phyloP scores from a whole-genome alignment of 2,329 filamentous ascomycete species.

The Zymoseptoria brevis region DNA sequence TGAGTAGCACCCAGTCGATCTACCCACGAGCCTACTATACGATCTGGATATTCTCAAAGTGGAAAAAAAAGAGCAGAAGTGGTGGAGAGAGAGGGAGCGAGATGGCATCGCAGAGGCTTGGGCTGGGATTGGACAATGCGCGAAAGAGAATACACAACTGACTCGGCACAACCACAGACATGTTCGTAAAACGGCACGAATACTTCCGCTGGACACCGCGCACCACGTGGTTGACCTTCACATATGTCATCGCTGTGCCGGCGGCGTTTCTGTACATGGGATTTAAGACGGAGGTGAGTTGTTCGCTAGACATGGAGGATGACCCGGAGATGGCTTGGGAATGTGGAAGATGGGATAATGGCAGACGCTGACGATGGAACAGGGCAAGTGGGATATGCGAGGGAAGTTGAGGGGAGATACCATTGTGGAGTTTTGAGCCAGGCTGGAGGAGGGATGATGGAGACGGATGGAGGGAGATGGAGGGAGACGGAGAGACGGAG shows the following conservation, averaged over 20 bases:
- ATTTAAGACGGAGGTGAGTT: constrained; percentile 78
- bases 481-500: not conserved
- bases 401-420: constrained; percentile 83
- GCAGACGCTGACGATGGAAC: constrained; percentile 6
- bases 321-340: no score
- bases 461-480: not conserved
- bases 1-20: constrained; percentile 27
- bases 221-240: constrained; percentile 70
- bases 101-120: not conserved
- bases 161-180: constrained; percentile 48
- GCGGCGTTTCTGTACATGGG: constrained; percentile 60
- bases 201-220: constrained; percentile 91
- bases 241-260: constrained; percentile 69
- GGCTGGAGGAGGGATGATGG: no score
- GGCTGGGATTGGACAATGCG: not conserved
- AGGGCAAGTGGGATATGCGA: constrained; percentile 82
- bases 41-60: not conserved
- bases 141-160: constrained; percentile 1
- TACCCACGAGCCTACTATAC: constrained; percentile 27
- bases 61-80: not conserved
- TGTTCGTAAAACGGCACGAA: constrained; percentile 77
- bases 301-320: not conserved
- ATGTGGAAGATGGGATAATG: no score
- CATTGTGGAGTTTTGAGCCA: constrained; percentile 68
- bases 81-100: not conserved